Conservation (phyloP, 2,329 filamentous ascomycete species). For the Stachybotrys elegans region DNA sequence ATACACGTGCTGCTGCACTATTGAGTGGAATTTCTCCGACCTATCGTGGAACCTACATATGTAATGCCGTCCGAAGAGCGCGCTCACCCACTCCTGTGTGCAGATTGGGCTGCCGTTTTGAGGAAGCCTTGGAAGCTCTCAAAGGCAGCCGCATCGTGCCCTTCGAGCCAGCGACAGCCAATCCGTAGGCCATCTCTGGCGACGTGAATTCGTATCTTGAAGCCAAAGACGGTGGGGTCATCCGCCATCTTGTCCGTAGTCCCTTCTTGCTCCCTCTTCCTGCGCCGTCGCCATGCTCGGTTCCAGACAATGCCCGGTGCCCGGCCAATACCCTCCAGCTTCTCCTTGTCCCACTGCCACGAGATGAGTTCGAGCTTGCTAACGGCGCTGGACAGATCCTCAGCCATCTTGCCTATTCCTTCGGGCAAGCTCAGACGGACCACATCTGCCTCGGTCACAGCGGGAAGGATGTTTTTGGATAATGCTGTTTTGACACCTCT, state of each 20-base stretch:
- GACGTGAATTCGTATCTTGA: slow-evolving; percentile 47
- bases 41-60: too few species aligned
- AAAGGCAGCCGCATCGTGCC: slow-evolving; percentile 67
- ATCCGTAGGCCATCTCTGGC: slow-evolving; percentile 38
- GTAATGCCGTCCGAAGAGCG: too few species aligned
- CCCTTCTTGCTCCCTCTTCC: slow-evolving; percentile 43
- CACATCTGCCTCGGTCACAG: slow-evolving; percentile 32
- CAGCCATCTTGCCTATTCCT: slow-evolving; percentile 31
- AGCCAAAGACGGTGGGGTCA: slow-evolving; percentile 46
- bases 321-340: slow-evolving; percentile 54
- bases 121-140: slow-evolving; percentile 85
- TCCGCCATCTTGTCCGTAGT: slow-evolving; percentile 18
- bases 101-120: slow-evolving; percentile 34
- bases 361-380: slow-evolving; percentile 48
- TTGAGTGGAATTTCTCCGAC: too few species aligned
- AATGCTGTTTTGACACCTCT: slow-evolving; percentile 35
- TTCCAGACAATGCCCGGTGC: slow-evolving; percentile 74
- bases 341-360: slow-evolving; percentile 59
- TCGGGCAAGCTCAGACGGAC: slow-evolving; percentile 40
- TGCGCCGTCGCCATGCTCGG: slow-evolving; percentile 63
- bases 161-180: slow-evolving; percentile 61
- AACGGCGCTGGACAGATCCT: slow-evolving; percentile 40
- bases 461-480: slow-evolving; percentile 40
- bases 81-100: too few species aligned
- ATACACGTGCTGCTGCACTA: too few species aligned